Evolutionary conservation across 2,329 filamentous ascomycete genomes (phyloP), one percentile per base, ranked within the genome.

Genomic region (Aotearoamyces nothofagi): DNA sequence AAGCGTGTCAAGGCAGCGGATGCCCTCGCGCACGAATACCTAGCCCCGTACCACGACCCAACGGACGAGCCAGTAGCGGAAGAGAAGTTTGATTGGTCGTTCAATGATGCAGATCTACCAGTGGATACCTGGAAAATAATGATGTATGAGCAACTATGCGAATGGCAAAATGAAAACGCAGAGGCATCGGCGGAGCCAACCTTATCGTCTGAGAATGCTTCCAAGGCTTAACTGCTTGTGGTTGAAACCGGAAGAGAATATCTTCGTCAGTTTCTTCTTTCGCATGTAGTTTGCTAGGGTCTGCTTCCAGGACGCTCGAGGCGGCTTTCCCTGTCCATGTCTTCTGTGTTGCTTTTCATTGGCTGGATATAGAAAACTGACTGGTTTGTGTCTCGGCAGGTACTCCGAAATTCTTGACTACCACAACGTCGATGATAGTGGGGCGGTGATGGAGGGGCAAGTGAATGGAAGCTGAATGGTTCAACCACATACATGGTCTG

Each of bases 101-200:
- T 98, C 60, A 96, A 96, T 54, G 90, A 98, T 46, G 90, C 87
- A 26, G 90, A 98, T 51, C 63, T 98, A 33, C 87, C 90, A 1
- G 86, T 96, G 28, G 90, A 98, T 51, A 93, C 86, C n/a, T 98
- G 90, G 90, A 98, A 98, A 63, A 94, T 98, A 52, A 98, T 96
- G 90, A 98, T 98, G 90, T 93, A 66, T 50, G 78, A 45, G 35
- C 44, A 47, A 48, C 40, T 34, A 19, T 33, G 29, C 31, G 29
- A 38, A 24, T 25, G 15, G 5, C n/a, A 22, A 24, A 24, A 30
- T 12, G 13, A 24, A 30, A 11, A 16, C 10, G 12, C 6, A 15
- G 17, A 28, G 17, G 14, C 28, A 13, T 16, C 15, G n/a, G n/a
- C n/a, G n/a, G n/a, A n/a, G n/a, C n/a, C n/a, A n/a, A n/a, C n/a